These are phyloP conservation scores for Auricularia heimuer DNA, from an alignment of 768 basidiomycete species.

Conservation along the genomic window DNA sequence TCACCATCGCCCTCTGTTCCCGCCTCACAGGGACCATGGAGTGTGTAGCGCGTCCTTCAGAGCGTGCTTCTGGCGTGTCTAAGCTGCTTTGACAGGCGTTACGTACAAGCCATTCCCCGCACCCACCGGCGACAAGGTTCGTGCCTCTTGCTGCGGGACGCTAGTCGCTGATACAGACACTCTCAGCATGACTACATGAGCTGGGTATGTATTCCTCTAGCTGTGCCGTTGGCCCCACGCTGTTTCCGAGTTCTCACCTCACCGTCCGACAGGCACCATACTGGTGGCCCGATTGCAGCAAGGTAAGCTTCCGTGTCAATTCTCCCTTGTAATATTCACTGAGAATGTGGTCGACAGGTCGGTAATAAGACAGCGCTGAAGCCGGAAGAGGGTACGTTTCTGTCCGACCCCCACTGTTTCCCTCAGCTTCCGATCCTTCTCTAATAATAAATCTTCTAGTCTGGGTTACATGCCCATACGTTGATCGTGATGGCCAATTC, in stretches of 20 bases:
- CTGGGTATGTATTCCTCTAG: neutral
- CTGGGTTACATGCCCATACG: constrained; percentile 38
- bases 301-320: too few species aligned
- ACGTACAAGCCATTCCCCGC: neutral
- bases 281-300: constrained; percentile 50
- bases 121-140: neutral
- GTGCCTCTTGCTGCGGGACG: neutral
- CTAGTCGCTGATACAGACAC: neutral
- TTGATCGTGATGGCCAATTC: constrained; percentile 39
- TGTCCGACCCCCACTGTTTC: too few species aligned
- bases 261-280: neutral
- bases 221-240: neutral
- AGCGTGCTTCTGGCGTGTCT: neutral
- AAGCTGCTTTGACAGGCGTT: neutral
- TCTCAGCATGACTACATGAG: neutral
- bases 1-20: neutral
- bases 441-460: constrained; percentile 14
- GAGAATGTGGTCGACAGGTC: constrained; percentile 18
- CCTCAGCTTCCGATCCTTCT: neutral
- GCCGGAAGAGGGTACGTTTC: constrained; percentile 35
- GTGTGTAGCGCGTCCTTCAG: constrained; percentile 50
- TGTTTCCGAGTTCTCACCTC: neutral
- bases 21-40: constrained; percentile 38
- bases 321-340: too few species aligned
- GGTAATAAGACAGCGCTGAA: constrained; percentile 49